Conservation (phyloP, 2,329 filamentous ascomycete genomes). For the Whalleya microplaca region DNA sequence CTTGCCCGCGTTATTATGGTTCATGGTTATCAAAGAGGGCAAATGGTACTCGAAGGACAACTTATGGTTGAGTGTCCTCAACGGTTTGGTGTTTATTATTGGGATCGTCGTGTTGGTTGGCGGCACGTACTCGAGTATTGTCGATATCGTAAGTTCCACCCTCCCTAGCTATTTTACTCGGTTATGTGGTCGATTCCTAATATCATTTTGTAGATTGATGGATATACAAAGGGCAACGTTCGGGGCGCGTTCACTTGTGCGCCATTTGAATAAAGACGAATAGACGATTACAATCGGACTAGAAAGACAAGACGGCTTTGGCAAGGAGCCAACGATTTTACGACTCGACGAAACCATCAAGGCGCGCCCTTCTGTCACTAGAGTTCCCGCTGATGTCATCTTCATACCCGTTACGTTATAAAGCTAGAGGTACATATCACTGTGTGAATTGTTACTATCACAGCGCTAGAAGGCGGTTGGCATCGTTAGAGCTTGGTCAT, state of each 20-base stretch:
- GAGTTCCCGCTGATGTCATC: slow-evolving; percentile 15
- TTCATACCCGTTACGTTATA: slow-evolving; percentile 15
- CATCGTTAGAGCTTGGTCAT: background rate
- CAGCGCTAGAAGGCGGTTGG: background rate
- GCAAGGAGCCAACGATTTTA: background rate
- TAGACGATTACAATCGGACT: background rate
- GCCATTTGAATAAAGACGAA: slow-evolving; percentile 22
- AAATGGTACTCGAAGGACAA: slow-evolving; percentile 35
- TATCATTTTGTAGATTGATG: slow-evolving; percentile 23
- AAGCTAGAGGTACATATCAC: background rate
- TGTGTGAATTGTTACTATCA: background rate
- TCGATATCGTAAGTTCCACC: slow-evolving; percentile 38
- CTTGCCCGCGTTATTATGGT: slow-evolving; percentile 42
- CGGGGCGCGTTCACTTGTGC: slow-evolving; percentile 33
- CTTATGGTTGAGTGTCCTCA: slow-evolving; percentile 27
- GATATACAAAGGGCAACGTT: slow-evolving; percentile 27
- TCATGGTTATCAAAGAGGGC: slow-evolving; percentile 38
- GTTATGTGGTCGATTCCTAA: slow-evolving; percentile 10
- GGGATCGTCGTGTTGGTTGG: slow-evolving; percentile 37
- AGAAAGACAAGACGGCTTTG: background rate
- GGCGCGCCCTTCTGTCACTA: slow-evolving; percentile 1
- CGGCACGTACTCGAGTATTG: slow-evolving; percentile 38
- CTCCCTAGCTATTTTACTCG: background rate
- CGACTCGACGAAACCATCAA: background rate
- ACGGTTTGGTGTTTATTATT: slow-evolving; percentile 34